phyloP scores from a whole-genome alignment of 2,329 filamentous ascomycete species.

The Clonostachys rhizophaga region DNA sequence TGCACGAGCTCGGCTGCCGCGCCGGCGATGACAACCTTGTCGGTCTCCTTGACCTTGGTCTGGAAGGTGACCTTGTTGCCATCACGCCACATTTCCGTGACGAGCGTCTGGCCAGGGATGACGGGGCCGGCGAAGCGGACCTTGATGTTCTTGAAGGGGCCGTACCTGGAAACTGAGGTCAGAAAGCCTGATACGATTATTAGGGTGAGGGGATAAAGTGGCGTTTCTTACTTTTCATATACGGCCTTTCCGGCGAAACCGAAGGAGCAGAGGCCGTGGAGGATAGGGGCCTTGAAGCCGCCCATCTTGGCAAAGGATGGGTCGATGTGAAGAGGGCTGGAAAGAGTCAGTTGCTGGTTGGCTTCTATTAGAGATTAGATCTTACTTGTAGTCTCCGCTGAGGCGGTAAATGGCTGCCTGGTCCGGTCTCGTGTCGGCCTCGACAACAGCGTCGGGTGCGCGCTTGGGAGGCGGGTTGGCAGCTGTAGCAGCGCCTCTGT shows the following conservation, averaged over 20 bases:
- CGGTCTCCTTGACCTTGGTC: constrained; percentile 85
- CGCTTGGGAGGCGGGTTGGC: constrained; percentile 75
- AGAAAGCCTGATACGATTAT: no score
- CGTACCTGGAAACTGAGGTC: constrained; percentile 42
- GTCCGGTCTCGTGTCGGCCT: constrained; percentile 82
- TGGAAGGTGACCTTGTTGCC: constrained; percentile 77
- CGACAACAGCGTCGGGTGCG: constrained; percentile 73
- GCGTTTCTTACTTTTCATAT: constrained; percentile 51
- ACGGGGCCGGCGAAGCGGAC: constrained; percentile 86
- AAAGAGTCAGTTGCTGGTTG: not conserved
- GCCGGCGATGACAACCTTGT: constrained; percentile 79
- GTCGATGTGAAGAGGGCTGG: constrained; percentile 87
- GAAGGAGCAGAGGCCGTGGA: constrained; percentile 96
- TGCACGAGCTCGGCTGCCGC: constrained; percentile 70
- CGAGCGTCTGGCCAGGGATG: constrained; percentile 80
- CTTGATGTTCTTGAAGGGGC: constrained; percentile 85
- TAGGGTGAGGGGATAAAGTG: not conserved
- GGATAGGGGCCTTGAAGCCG: constrained; percentile 89
- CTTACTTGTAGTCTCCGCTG: constrained; percentile 83
- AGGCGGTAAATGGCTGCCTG: constrained; percentile 92
- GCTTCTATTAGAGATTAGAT: constrained; percentile 1
- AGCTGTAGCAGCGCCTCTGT: constrained; percentile 77
- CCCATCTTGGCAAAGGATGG: constrained; percentile 91
- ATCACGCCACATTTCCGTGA: constrained; percentile 94
- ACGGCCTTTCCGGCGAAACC: constrained; percentile 90